Conservation (phyloP, 2,329 filamentous ascomycete species). For the Neonectria sp. region DNA sequence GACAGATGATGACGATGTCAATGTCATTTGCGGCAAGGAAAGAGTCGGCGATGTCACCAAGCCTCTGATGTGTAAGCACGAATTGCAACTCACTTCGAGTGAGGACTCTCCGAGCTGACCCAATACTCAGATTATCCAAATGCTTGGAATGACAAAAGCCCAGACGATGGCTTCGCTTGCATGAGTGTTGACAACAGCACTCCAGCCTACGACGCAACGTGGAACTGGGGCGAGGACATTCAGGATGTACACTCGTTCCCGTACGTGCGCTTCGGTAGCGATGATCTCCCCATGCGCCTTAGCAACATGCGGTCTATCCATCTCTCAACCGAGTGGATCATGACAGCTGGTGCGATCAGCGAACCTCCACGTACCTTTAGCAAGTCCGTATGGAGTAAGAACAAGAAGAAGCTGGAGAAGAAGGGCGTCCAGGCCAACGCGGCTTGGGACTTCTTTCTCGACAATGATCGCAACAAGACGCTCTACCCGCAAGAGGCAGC, state of each 20-base stretch:
- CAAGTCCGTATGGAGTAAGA: conserved; percentile 28
- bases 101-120: conserved; percentile 12
- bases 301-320: conserved; percentile 40
- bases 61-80: conserved; percentile 21
- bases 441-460: conserved; percentile 48
- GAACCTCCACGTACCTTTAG: conserved; percentile 33
- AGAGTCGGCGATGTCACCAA: conserved; percentile 14
- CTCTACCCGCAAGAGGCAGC: conserved; percentile 40
- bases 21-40: conserved; percentile 24
- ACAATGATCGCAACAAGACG: conserved; percentile 41
- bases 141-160: conserved; percentile 46
- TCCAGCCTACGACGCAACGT: conserved; percentile 39
- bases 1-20: conserved; percentile 7
- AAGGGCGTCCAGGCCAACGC: conserved; percentile 38
- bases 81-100: not conserved
- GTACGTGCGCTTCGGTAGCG: conserved; percentile 44
- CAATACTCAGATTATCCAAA: conserved; percentile 43
- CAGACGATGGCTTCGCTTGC: conserved; percentile 42
- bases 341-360: conserved; percentile 31
- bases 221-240: conserved; percentile 44
- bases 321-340: conserved; percentile 44
- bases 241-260: conserved; percentile 47
- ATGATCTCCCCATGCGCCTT: conserved; percentile 37
- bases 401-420: conserved; percentile 34
- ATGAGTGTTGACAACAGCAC: conserved; percentile 46